Evolutionary conservation across 2,329 filamentous ascomycete genomes (phyloP).

Genomic region (Aureobasidium sp.): DNA sequence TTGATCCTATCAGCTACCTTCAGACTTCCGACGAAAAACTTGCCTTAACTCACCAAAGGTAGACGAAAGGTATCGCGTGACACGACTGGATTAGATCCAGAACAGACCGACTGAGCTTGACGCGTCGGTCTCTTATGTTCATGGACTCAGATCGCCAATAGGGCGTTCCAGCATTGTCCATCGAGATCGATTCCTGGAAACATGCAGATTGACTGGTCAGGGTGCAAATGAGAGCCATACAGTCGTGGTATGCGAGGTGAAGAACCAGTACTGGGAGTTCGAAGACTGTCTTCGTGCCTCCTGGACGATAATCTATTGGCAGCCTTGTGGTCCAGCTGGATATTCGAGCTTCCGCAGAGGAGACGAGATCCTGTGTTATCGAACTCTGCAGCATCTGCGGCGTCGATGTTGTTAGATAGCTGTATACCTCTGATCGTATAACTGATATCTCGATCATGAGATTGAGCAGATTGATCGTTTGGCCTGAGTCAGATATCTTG

Average conservation of each 20-base stretch:
- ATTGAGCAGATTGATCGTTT: not conserved
- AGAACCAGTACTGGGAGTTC: not conserved
- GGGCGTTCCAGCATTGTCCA: no score
- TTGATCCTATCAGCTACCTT: not conserved
- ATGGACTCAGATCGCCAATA: no score
- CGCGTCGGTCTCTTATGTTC: no score
- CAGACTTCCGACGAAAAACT: not conserved
- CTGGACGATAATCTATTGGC: not conserved
- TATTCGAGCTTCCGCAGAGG: not conserved
- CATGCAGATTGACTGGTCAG: not conserved
- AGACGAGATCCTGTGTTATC: not conserved
- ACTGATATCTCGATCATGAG: not conserved
- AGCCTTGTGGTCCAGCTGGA: not conserved
- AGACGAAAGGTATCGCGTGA: not conserved
- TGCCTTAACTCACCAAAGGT: not conserved
- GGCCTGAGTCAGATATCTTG: not conserved
- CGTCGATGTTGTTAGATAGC: not conserved
- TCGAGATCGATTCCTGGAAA: no score
- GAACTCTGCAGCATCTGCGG: not conserved
- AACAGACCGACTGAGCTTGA: not conserved
- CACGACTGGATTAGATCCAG: not conserved
- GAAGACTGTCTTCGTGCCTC: not conserved
- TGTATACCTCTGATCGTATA: not conserved
- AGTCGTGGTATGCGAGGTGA: not conserved
- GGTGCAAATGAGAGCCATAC: not conserved